A percentile compares a stretch with the other conserved stretches of the same genome.
Conservation (phyloP, 371 early-diverging fungal species). For the Mortierella sp. region DNA sequence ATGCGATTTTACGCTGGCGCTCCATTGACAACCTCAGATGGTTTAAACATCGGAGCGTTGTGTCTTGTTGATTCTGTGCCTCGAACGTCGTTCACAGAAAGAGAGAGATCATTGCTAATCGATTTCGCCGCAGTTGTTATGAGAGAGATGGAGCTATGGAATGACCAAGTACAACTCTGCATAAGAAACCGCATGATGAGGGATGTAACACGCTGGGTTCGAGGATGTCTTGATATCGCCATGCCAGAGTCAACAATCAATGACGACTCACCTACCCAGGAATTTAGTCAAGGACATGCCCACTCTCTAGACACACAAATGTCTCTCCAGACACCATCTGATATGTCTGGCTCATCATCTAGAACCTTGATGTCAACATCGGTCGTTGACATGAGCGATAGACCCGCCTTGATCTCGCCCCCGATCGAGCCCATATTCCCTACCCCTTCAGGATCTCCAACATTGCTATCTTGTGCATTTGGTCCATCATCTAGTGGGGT, state of each 20-base stretch:
- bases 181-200: slow-evolving; percentile 56
- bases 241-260: slow-evolving; percentile 7
- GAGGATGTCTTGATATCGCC: slow-evolving; percentile 44
- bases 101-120: slow-evolving; percentile 32
- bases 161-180: slow-evolving; percentile 55
- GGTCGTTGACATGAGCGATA: not conserved
- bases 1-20: slow-evolving; percentile 58
- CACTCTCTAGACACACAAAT: slow-evolving; percentile 2
- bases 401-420: slow-evolving; percentile 22
- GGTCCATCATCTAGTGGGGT: slow-evolving; percentile 3
- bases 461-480: slow-evolving; percentile 20
- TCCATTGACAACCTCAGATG: slow-evolving; percentile 53
- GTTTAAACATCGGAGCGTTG: slow-evolving; percentile 53
- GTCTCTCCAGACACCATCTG: slow-evolving; percentile 14
- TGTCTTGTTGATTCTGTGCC: slow-evolving; percentile 53
- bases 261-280: slow-evolving; percentile 3
- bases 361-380: not conserved
- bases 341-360: slow-evolving; percentile 7
- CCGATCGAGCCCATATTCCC: slow-evolving; percentile 41
- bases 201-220: slow-evolving; percentile 54
- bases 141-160: slow-evolving; percentile 61
- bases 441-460: slow-evolving; percentile 51
- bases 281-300: not conserved
- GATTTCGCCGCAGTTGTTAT: slow-evolving; percentile 59
- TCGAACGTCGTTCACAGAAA: slow-evolving; percentile 26